Evolutionary conservation across 2,329 filamentous ascomycete genomes (phyloP).

Genomic region (Ophiostoma angusticollis): DNA sequence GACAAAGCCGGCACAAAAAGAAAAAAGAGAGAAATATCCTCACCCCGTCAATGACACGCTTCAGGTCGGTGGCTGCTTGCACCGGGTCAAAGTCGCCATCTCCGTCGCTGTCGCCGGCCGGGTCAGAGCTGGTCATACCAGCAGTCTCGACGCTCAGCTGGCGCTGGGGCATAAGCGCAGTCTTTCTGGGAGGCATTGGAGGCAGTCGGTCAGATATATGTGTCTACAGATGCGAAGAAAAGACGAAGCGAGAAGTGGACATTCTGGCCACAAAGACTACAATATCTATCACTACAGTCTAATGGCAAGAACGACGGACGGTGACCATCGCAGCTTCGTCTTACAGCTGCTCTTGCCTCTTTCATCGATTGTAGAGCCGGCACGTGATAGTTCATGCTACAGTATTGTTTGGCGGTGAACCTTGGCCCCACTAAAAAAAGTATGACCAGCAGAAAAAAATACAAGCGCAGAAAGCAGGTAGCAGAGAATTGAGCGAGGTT

Average conservation of each 20-base stretch:
- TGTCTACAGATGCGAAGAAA: too few species aligned
- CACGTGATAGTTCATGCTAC: not conserved
- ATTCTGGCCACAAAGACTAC: too few species aligned
- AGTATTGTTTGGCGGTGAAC: slow-evolving; percentile 1
- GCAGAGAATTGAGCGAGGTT: not conserved
- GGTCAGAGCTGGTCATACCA: not conserved
- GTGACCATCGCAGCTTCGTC: too few species aligned
- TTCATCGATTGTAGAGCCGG: too few species aligned
- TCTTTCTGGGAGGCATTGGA: slow-evolving; percentile 9
- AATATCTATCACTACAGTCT: too few species aligned
- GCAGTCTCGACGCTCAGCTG: slow-evolving; percentile 7
- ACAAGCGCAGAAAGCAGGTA: not conserved
- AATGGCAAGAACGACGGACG: too few species aligned
- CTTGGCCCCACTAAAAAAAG: slow-evolving; percentile 9
- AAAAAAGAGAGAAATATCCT: not conserved
- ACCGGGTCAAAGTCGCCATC: slow-evolving; percentile 11
- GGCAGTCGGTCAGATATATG: too few species aligned
- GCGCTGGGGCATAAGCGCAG: not conserved
- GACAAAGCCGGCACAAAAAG: too few species aligned
- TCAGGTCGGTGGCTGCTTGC: slow-evolving; percentile 11
- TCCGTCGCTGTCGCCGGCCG: slow-evolving; percentile 4
- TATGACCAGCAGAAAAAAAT: slow-evolving; percentile 9
- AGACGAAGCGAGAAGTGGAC: too few species aligned
- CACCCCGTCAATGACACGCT: slow-evolving; percentile 12
- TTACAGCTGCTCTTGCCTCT: too few species aligned